Percentiles rank a stretch among this genome's conserved stretches.
These are phyloP conservation scores for Boletus pseudo-olivaceus DNA, from an alignment of 768 basidiomycete species.

Conservation along the genomic window DNA sequence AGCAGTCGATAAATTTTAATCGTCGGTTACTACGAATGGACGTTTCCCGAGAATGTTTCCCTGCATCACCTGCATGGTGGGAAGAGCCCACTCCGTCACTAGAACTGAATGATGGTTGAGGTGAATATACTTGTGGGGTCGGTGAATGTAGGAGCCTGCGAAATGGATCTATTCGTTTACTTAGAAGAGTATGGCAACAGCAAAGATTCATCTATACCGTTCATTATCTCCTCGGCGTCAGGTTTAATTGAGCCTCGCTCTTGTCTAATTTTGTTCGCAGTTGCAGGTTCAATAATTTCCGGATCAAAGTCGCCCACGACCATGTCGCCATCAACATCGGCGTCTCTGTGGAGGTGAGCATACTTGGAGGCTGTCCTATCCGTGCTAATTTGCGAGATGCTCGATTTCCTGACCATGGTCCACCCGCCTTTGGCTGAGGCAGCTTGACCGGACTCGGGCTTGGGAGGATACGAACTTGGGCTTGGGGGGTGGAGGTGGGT, in stretches of 20 bases:
- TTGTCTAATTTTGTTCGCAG: constrained; percentile 40
- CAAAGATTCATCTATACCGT: constrained; percentile 47
- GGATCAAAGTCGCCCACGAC: constrained; percentile 72
- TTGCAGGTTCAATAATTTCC: constrained; percentile 39
- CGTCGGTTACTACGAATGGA: constrained; percentile 77
- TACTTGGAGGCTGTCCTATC: constrained; percentile 23
- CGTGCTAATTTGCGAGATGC: constrained; percentile 24
- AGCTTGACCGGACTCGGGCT: constrained; percentile 38
- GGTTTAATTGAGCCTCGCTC: constrained; percentile 51
- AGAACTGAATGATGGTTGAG: constrained; percentile 4
- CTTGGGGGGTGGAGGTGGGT: constrained; percentile 75
- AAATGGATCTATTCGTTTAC: constrained; percentile 52
- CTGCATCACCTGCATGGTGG: constrained; percentile 35
- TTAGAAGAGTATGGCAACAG: constrained; percentile 25
- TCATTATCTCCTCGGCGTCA: constrained; percentile 72
- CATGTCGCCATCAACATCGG: constrained; percentile 74
- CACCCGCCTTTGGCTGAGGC: constrained; percentile 58
- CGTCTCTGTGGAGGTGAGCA: constrained; percentile 39
- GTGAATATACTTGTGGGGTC: background rate
- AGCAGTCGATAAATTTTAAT: constrained; percentile 78
- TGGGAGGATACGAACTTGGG: constrained; percentile 71
- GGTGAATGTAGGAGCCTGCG: constrained; percentile 45
- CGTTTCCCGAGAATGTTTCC: constrained; percentile 65
- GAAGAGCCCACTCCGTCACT: constrained; percentile 8
- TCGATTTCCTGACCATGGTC: constrained; percentile 65